A percentile compares a stretch with the other conserved stretches of the same genome.
Conservation (phyloP, 208 protist species). For the Zelonia costaricensis region DNA sequence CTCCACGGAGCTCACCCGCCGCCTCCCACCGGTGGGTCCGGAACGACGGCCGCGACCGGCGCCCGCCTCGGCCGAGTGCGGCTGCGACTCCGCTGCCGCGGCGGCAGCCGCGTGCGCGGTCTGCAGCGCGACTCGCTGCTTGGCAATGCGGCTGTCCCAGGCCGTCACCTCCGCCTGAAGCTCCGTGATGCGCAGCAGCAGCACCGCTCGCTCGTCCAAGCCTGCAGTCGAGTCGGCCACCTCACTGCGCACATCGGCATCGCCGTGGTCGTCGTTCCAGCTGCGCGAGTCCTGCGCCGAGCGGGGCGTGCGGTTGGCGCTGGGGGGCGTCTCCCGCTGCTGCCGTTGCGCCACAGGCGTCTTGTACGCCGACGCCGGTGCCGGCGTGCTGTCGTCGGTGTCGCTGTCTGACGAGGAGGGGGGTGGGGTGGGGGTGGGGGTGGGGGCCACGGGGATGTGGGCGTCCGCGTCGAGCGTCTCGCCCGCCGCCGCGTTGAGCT, state of each 20-base stretch:
- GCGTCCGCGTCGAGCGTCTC: not conserved
- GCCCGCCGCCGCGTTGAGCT: not conserved
- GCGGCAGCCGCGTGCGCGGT: not conserved
- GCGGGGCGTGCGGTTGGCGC: not conserved
- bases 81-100: not conserved
- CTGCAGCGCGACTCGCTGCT: conserved; percentile 5
- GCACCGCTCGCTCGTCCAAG: conserved; percentile 23
- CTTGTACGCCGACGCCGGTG: not conserved
- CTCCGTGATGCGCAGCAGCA: conserved; percentile 31
- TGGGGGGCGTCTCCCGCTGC: not conserved
- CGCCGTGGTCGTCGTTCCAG: not conserved
- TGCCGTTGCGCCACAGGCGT: not conserved
- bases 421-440: too few relatives aligned
- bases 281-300: not conserved
- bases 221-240: not conserved
- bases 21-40: too few relatives aligned
- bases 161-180: conserved; percentile 29
- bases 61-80: conserved; percentile 5
- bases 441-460: not conserved
- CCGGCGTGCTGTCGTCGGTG: not conserved
- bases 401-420: not conserved
- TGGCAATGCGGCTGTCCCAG: conserved; percentile 37
- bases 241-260: too few relatives aligned
- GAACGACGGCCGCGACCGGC: too few relatives aligned
- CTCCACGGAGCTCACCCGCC: too few relatives aligned